These are phyloP conservation scores for Capronia epimyces DNA, from an alignment of 2,329 filamentous ascomycete genomes.

Conservation along the genomic window DNA sequence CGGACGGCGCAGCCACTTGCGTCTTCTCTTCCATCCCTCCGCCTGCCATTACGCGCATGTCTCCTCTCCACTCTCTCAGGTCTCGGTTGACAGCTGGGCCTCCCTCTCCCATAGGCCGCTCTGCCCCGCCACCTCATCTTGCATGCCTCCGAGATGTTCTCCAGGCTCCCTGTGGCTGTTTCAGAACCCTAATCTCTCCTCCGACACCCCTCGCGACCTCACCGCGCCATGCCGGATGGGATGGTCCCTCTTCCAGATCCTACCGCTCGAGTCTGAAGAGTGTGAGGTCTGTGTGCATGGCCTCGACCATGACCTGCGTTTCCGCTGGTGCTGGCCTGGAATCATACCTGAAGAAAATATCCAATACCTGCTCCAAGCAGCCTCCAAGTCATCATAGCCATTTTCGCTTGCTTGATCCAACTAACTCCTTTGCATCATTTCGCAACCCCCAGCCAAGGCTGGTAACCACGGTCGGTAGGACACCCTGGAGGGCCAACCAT, in stretches of 20 bases:
- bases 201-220: slow-evolving; percentile 1
- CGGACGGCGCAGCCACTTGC: slow-evolving; percentile 11
- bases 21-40: background rate
- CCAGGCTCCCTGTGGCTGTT: slow-evolving; percentile 6
- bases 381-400: background rate
- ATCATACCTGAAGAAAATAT: background rate
- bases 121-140: slow-evolving; percentile 19
- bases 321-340: background rate
- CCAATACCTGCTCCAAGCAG: background rate
- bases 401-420: slow-evolving; percentile 12
- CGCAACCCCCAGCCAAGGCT: slow-evolving; percentile 7
- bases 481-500: slow-evolving; percentile 1
- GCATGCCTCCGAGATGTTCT: slow-evolving; percentile 9
- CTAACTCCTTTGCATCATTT: background rate
- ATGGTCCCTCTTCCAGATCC: background rate
- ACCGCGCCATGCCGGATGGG: background rate
- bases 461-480: background rate
- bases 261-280: background rate
- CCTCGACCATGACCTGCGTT: background rate
- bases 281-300: background rate
- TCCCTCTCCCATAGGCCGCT: background rate
- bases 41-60: no score
- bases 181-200: slow-evolving; percentile 16
- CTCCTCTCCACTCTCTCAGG: background rate
- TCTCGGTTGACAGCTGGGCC: slow-evolving; percentile 10